These are phyloP conservation scores for Lactarius quietus DNA, from an alignment of 768 basidiomycete species.

Conservation along the genomic window DNA sequence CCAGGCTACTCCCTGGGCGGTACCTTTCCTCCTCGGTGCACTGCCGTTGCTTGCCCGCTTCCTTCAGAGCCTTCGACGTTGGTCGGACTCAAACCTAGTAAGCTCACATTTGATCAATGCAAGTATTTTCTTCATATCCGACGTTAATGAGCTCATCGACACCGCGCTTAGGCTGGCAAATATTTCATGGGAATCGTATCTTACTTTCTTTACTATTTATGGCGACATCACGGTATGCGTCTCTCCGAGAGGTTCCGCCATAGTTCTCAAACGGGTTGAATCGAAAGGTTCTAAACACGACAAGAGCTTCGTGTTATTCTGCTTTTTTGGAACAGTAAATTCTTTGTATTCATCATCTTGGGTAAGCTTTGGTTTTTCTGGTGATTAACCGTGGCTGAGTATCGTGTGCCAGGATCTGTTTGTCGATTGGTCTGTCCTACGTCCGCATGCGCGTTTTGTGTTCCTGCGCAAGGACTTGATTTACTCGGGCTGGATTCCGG, in stretches of 20 bases:
- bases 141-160: slow-evolving; percentile 4
- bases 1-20: slow-evolving; percentile 51
- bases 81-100: slow-evolving; percentile 68
- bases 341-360: slow-evolving; percentile 73
- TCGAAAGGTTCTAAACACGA: slow-evolving; percentile 38
- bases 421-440: slow-evolving; percentile 90
- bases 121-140: slow-evolving; percentile 27
- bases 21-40: slow-evolving; percentile 53
- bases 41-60: slow-evolving; percentile 76
- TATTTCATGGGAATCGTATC: slow-evolving; percentile 65
- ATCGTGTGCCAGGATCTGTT: slow-evolving; percentile 59
- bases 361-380: slow-evolving; percentile 45
- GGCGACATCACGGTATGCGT: slow-evolving; percentile 61
- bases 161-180: slow-evolving; percentile 67
- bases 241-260: slow-evolving; percentile 8
- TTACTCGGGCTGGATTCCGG: slow-evolving; percentile 60
- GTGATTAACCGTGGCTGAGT: not conserved
- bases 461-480: slow-evolving; percentile 73
- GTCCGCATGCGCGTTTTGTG: slow-evolving; percentile 49
- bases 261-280: not conserved
- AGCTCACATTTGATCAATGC: slow-evolving; percentile 87
- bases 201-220: slow-evolving; percentile 68
- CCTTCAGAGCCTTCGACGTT: slow-evolving; percentile 86
- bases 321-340: slow-evolving; percentile 57
- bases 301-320: slow-evolving; percentile 62